Conservation (phyloP, 345 rosid species). For the Raphanus sativus region DNA sequence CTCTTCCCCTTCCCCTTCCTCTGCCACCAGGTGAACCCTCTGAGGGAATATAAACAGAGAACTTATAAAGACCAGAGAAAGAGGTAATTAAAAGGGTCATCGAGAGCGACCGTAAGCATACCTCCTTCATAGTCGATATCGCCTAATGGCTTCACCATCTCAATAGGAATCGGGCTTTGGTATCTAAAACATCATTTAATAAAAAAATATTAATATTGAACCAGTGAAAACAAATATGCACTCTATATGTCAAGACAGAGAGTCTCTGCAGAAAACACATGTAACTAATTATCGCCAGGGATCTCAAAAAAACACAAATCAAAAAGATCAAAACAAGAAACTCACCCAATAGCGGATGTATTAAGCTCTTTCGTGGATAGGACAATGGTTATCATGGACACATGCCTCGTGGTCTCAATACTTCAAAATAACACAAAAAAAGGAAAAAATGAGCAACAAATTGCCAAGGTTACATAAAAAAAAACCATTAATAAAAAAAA, state of each 20-base stretch:
- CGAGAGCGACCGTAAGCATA: slow-evolving; percentile 12
- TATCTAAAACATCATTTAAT: slow-evolving; percentile 47
- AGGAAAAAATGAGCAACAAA: slow-evolving; percentile 1
- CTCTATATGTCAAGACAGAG: neutral
- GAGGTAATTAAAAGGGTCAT: neutral
- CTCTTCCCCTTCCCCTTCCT: slow-evolving; percentile 66
- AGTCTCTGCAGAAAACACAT: neutral
- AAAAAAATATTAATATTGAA: neutral
- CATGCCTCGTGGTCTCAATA: slow-evolving; percentile 97
- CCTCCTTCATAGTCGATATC: slow-evolving; percentile 67
- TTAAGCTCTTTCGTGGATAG: slow-evolving; percentile 78
- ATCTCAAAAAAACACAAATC: neutral
- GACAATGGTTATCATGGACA: slow-evolving; percentile 85
- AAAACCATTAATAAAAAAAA: too few species aligned
- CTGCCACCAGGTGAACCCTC: slow-evolving; percentile 74
- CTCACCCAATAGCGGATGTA: slow-evolving; percentile 77
- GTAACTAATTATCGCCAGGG: neutral
- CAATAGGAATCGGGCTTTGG: slow-evolving; percentile 71
- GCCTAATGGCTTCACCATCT: slow-evolving; percentile 52
- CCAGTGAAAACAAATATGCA: neutral
- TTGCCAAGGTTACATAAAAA: neutral
- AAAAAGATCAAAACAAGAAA: slow-evolving; percentile 1
- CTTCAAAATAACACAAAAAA: slow-evolving; percentile 38
- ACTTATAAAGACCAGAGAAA: neutral
- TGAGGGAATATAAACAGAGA: slow-evolving; percentile 28